A percentile compares a stretch with the other conserved stretches of the same genome.
Conservation (phyloP, 1,139 yeast species). For the Eremothecium sinecaudum region DNA sequence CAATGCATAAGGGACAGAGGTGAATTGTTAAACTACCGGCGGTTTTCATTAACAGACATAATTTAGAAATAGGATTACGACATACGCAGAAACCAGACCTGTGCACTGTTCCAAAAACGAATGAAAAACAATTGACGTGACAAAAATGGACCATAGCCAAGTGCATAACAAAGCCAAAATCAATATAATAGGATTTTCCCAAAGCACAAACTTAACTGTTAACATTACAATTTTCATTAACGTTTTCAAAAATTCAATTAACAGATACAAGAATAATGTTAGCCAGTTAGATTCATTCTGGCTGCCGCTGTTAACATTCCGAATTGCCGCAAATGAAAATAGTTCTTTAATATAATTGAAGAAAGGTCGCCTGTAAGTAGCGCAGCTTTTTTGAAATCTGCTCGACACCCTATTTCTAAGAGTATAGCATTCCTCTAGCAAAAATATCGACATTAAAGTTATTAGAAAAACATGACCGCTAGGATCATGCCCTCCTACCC, state of each 20-base stretch:
- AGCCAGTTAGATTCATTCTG: constrained; percentile 7
- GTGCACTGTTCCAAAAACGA: constrained; percentile 47
- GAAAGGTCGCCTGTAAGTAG: constrained; percentile 2
- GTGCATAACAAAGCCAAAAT: constrained; percentile 40
- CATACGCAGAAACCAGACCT: constrained; percentile 24
- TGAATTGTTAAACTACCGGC: constrained; percentile 10
- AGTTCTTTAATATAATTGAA: constrained; percentile 8
- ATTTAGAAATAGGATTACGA: too few species aligned
- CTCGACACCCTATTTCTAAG: constrained; percentile 5
- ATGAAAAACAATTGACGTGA: constrained; percentile 82
- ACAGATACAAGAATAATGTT: constrained; percentile 11
- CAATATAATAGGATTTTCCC: constrained; percentile 38
- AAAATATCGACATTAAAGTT: constrained; percentile 58
- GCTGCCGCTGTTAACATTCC: constrained; percentile 12
- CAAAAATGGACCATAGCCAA: constrained; percentile 84
- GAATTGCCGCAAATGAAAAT: constrained; percentile 13
- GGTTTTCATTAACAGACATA: too few species aligned
- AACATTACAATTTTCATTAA: constrained; percentile 24
- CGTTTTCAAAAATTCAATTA: constrained; percentile 7
- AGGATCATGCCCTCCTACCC: constrained; percentile 95
- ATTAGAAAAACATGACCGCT: constrained; percentile 86
- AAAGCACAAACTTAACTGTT: constrained; percentile 21
- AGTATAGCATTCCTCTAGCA: constrained; percentile 47
- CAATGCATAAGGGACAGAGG: background rate
- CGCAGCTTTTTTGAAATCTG: constrained; percentile 1